Conservation (phyloP, 2,329 filamentous ascomycete species). For the Cladosporium austrohemisphaericum region DNA sequence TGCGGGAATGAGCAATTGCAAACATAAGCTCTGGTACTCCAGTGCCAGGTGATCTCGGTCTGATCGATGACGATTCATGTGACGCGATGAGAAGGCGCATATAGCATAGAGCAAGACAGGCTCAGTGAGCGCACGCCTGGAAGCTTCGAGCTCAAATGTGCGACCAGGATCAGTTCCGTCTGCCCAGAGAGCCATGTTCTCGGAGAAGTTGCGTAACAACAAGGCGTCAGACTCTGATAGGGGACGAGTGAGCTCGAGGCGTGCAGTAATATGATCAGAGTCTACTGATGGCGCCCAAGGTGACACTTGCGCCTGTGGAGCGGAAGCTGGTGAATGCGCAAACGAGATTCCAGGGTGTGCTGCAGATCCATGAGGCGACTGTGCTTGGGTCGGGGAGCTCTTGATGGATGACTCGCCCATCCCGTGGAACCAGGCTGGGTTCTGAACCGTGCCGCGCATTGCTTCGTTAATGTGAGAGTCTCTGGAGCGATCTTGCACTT, state of each 20-base stretch:
- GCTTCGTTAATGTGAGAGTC: too few species aligned
- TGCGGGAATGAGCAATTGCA: slow-evolving; percentile 46
- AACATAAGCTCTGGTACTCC: slow-evolving; percentile 44
- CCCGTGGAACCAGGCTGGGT: too few species aligned
- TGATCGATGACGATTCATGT: slow-evolving; percentile 40
- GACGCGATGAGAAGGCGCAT: slow-evolving; percentile 45
- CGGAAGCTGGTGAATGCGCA: not conserved
- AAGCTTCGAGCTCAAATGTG: slow-evolving; percentile 44
- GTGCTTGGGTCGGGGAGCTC: not conserved
- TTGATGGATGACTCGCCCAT: not conserved
- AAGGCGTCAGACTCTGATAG: slow-evolving; percentile 16
- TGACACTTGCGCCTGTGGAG: not conserved
- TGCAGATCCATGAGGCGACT: not conserved
- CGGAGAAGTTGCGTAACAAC: slow-evolving; percentile 18
- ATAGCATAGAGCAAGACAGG: slow-evolving; percentile 48
- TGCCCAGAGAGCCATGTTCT: slow-evolving; percentile 20
- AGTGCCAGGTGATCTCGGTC: slow-evolving; percentile 42
- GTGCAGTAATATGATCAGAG: not conserved
- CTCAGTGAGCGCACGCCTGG: slow-evolving; percentile 44
- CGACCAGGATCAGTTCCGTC: slow-evolving; percentile 17
- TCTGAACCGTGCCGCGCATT: too few species aligned
- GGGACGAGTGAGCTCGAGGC: slow-evolving; percentile 3
- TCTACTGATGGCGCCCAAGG: slow-evolving; percentile 9
- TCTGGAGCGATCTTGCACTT: not conserved
- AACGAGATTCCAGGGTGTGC: not conserved